Conservation (phyloP, 495 filamentous ascomycete genomes). For the Tuber borchii region DNA sequence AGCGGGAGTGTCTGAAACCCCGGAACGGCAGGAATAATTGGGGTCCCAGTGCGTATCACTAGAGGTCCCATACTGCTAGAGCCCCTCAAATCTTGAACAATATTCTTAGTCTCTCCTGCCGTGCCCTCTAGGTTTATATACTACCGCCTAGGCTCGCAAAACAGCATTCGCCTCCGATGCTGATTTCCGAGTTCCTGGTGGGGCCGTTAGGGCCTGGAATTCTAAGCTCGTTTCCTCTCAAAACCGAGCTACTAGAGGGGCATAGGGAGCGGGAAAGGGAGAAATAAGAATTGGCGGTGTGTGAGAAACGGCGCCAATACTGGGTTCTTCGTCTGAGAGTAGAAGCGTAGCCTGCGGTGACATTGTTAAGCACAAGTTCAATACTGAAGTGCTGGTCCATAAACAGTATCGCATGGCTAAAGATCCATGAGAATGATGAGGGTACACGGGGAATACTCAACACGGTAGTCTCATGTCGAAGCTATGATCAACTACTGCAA, state of each 20-base stretch:
- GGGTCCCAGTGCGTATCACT: neutral
- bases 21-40: neutral
- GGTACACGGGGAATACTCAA: too few species aligned
- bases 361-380: too few species aligned
- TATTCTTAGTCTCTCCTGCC: neutral
- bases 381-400: too few species aligned
- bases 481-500: neutral
- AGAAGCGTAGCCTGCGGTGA: neutral
- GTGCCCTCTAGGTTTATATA: neutral
- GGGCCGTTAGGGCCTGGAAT: too few species aligned
- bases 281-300: neutral
- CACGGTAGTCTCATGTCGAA: too few species aligned
- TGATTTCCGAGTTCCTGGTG: too few species aligned
- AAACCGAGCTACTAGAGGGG: too few species aligned
- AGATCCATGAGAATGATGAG: too few species aligned
- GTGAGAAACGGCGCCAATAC: neutral
- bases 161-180: too few species aligned
- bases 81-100: neutral
- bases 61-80: neutral
- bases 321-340: neutral
- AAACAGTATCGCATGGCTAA: too few species aligned
- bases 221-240: too few species aligned
- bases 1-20: neutral
- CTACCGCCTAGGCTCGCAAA: too few species aligned
- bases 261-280: neutral